Conservation (phyloP, 2,329 filamentous ascomycete species). For the Grosmannia huntii region DNA sequence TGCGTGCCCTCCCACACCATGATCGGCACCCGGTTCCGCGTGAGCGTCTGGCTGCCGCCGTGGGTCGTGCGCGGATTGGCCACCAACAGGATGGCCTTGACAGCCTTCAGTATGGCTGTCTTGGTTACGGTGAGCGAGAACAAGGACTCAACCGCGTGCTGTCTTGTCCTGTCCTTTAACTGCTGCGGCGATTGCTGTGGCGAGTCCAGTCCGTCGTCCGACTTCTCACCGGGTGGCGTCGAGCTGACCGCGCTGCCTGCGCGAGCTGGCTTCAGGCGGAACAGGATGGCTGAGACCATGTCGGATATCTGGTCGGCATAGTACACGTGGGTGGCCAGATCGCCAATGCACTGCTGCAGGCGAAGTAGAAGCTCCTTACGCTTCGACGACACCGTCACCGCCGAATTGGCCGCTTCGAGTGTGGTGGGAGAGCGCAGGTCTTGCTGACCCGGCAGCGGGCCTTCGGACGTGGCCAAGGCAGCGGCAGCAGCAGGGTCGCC, state of each 20-base stretch:
- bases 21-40: conserved; percentile 62
- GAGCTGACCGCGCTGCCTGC: conserved; percentile 27
- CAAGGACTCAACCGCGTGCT: conserved; percentile 32
- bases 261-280: conserved; percentile 57
- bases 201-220: conserved; percentile 34
- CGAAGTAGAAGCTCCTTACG: conserved; percentile 53
- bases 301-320: conserved; percentile 94
- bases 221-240: conserved; percentile 33
- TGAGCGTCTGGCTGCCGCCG: conserved; percentile 48
- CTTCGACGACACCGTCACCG: conserved; percentile 27
- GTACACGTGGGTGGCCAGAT: conserved; percentile 87
- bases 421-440: conserved; percentile 16
- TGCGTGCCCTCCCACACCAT: conserved; percentile 94
- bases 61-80: conserved; percentile 57
- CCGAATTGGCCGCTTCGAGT: conserved; percentile 21
- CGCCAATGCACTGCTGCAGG: conserved; percentile 75
- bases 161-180: conserved; percentile 12
- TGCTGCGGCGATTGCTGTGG: conserved; percentile 25
- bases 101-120: conserved; percentile 57
- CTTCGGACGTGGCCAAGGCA: conserved; percentile 2
- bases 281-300: conserved; percentile 74
- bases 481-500: conserved; percentile 20
- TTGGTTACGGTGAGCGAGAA: conserved; percentile 43
- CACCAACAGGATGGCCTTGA: conserved; percentile 71
- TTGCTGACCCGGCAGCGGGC: conserved; percentile 14